Conservation (phyloP, 306 rosid species). For the Glycine tomentella region DNA sequence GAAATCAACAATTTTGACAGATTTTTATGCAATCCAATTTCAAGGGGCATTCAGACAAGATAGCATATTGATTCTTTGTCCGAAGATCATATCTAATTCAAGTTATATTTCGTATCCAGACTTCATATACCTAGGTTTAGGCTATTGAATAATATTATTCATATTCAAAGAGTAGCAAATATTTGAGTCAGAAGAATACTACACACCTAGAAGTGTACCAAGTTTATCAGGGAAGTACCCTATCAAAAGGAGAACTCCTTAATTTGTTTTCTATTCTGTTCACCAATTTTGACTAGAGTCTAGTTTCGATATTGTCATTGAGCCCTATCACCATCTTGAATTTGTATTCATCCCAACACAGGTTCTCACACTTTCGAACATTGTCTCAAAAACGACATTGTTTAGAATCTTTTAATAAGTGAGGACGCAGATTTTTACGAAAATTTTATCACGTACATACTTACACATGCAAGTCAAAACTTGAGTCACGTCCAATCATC, state of each 20-base stretch:
- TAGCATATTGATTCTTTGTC: too few relatives aligned
- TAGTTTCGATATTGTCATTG: background rate
- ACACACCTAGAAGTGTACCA: background rate
- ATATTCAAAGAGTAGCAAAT: background rate
- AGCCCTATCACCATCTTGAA: background rate
- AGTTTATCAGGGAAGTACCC: background rate
- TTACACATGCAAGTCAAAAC: background rate
- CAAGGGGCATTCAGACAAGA: too few relatives aligned
- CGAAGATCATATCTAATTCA: too few relatives aligned
- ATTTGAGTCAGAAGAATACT: background rate
- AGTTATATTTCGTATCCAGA: too few relatives aligned
- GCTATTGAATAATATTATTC: too few relatives aligned
- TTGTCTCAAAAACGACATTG: background rate
- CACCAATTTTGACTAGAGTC: background rate
- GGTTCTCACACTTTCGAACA: background rate
- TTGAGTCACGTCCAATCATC: conserved; percentile 2
- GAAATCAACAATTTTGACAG: too few relatives aligned
- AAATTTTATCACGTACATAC: background rate
- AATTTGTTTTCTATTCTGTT: background rate
- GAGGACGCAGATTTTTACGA: too few relatives aligned
- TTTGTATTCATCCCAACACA: background rate
- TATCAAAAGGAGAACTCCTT: background rate
- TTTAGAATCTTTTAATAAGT: too few relatives aligned
- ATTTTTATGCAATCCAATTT: too few relatives aligned
- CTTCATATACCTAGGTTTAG: too few relatives aligned